Percentiles rank a stretch among this genome's conserved stretches.
Conservation (phyloP, 257 asterid genomes). For the Thymus mandschuricus region DNA sequence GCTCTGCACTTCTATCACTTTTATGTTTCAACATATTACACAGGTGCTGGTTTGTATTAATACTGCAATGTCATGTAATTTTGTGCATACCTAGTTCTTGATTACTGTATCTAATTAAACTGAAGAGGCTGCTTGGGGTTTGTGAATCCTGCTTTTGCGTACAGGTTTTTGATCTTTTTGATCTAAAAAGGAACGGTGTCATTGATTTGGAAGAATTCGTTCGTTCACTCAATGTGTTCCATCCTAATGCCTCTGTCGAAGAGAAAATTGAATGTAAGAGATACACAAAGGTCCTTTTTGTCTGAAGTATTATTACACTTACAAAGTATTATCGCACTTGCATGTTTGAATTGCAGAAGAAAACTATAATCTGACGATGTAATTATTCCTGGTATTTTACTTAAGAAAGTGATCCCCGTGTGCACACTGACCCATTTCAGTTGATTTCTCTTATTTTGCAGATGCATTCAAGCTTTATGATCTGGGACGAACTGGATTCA, state of each 20-base stretch:
- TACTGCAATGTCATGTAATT: neutral
- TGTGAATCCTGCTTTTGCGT: constrained; percentile 18
- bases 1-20: neutral
- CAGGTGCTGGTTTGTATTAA: neutral
- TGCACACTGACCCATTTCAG: neutral
- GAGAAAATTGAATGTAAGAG: constrained; percentile 63
- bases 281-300: neutral
- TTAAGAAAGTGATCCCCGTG: neutral
- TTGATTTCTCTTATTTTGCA: constrained; percentile 32
- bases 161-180: constrained; percentile 80
- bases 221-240: constrained; percentile 71
- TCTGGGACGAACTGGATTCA: constrained; percentile 58
- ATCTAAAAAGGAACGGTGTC: constrained; percentile 73
- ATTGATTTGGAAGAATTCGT: constrained; percentile 81
- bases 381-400: constrained; percentile 29
- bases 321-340: neutral
- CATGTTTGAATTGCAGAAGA: neutral
- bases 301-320: neutral
- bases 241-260: constrained; percentile 68
- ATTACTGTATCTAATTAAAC: neutral
- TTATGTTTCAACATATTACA: neutral
- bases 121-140: constrained; percentile 4
- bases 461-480: constrained; percentile 66
- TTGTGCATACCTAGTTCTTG: neutral
- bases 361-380: neutral